A percentile compares a stretch with the other conserved stretches of the same genome.
These are phyloP conservation scores for Sporisorium graminicola DNA, from an alignment of 1,284 basidiomycete species.

Conservation along the genomic window DNA sequence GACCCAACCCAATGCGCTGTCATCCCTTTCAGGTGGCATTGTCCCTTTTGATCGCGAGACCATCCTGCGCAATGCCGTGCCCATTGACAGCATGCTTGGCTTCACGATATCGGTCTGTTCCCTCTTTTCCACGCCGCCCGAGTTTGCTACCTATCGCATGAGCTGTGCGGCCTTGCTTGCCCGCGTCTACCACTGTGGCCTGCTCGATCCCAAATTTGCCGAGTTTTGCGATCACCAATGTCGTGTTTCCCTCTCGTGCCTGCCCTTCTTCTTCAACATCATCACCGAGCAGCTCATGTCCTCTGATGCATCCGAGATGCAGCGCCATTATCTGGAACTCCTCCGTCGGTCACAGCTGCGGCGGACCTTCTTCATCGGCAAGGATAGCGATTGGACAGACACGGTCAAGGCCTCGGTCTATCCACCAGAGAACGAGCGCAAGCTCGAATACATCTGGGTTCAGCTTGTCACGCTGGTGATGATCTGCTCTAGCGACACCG, in stretches of 20 bases:
- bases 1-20: constrained; percentile 8
- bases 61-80: constrained; percentile 37
- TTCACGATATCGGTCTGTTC: constrained; percentile 34
- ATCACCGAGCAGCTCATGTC: constrained; percentile 49
- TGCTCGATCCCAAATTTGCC: constrained; percentile 19
- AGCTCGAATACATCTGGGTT: constrained; percentile 37
- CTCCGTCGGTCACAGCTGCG: constrained; percentile 36
- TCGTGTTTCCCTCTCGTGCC: constrained; percentile 30
- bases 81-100: constrained; percentile 49
- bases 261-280: constrained; percentile 44
- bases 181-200: constrained; percentile 23
- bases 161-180: constrained; percentile 22
- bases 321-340: constrained; percentile 54
- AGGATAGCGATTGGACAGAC: constrained; percentile 17
- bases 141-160: constrained; percentile 34
- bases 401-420: constrained; percentile 27
- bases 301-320: constrained; percentile 35
- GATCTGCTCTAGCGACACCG: constrained; percentile 62
- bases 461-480: constrained; percentile 53
- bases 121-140: constrained; percentile 34
- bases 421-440: constrained; percentile 37
- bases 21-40: constrained; percentile 21
- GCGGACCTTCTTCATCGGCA: constrained; percentile 34
- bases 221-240: constrained; percentile 32
- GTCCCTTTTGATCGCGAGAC: constrained; percentile 36